phyloP scores from a whole-genome alignment of 208 protist genomes.

The Angomonas ambiguus region DNA sequence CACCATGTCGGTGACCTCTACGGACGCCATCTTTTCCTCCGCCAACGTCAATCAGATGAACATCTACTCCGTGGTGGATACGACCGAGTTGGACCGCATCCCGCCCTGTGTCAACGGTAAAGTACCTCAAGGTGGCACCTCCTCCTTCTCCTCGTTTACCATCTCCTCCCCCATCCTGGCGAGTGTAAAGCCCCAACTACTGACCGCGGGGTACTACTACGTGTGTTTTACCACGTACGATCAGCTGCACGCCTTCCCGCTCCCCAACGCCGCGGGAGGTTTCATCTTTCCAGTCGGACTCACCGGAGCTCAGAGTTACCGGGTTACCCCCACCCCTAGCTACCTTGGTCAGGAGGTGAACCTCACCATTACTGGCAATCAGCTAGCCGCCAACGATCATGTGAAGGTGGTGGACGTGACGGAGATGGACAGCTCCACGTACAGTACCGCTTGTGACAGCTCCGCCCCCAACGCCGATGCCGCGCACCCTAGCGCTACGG shows the following conservation, averaged over 20 bases:
- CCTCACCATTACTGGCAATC: slow-evolving; percentile 66
- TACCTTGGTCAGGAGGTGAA: slow-evolving; percentile 68
- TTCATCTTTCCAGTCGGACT: slow-evolving; percentile 79
- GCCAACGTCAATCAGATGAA: slow-evolving; percentile 31
- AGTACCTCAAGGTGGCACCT: slow-evolving; percentile 38
- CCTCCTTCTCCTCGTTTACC: slow-evolving; percentile 67
- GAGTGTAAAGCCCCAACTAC: slow-evolving; percentile 47
- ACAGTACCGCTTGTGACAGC: slow-evolving; percentile 40
- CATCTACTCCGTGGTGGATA: slow-evolving; percentile 36
- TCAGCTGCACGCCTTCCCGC: slow-evolving; percentile 42
- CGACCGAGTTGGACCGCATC: slow-evolving; percentile 10
- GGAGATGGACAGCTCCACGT: slow-evolving; percentile 14
- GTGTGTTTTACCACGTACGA: slow-evolving; percentile 80
- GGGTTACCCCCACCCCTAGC: slow-evolving; percentile 42
- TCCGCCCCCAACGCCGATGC: slow-evolving; percentile 61
- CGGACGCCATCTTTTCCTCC: slow-evolving; percentile 63
- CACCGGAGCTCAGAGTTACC: slow-evolving; percentile 74
- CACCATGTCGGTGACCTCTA: slow-evolving; percentile 51
- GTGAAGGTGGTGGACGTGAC: slow-evolving; percentile 63
- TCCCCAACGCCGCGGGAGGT: slow-evolving; percentile 63
- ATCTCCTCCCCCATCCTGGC: slow-evolving; percentile 32
- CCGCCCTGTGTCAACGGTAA: slow-evolving; percentile 41
- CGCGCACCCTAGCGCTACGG: slow-evolving; percentile 24
- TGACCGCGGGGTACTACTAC: slow-evolving; percentile 62
- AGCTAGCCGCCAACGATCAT: slow-evolving; percentile 55